Percentiles rank a stretch among this genome's conserved stretches.
Evolutionary conservation across 2,329 filamentous ascomycete species (phyloP).

Genomic region (Aspergillus pseudonomiae): DNA sequence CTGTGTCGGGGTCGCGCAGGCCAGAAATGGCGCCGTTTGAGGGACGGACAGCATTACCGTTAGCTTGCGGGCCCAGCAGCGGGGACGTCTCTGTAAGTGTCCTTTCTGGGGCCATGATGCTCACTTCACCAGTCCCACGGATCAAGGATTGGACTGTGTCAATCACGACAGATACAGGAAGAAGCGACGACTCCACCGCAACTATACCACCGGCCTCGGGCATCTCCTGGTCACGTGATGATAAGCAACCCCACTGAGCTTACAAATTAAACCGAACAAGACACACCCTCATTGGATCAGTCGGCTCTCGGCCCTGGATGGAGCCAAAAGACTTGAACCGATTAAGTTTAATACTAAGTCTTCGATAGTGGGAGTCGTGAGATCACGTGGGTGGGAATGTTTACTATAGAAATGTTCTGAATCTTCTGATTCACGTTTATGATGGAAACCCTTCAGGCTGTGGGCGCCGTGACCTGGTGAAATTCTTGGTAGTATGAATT

Average conservation of each 20-base stretch:
- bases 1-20: slow-evolving; percentile 26
- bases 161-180: neutral
- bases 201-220: neutral
- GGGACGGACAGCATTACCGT: slow-evolving; percentile 23
- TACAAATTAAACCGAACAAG: slow-evolving; percentile 5
- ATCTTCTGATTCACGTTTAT: no score
- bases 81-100: slow-evolving; percentile 48
- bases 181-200: neutral
- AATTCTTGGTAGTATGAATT: neutral
- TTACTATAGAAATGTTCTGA: no score
- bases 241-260: slow-evolving; percentile 19
- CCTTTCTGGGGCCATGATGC: slow-evolving; percentile 28
- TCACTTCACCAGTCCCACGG: slow-evolving; percentile 8
- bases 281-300: neutral
- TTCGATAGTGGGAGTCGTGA: neutral
- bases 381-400: neutral
- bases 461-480: neutral
- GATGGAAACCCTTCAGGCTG: no score
- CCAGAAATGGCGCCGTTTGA: slow-evolving; percentile 28
- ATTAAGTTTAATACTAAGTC: neutral
- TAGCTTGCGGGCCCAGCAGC: slow-evolving; percentile 42
- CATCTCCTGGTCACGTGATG: slow-evolving; percentile 18
- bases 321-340: neutral
- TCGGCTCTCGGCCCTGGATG: slow-evolving; percentile 1
- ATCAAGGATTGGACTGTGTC: slow-evolving; percentile 1